Evolutionary conservation across 139 green algal genomes (phyloP).

Genomic region (Monoraphidium neglectum): DNA sequence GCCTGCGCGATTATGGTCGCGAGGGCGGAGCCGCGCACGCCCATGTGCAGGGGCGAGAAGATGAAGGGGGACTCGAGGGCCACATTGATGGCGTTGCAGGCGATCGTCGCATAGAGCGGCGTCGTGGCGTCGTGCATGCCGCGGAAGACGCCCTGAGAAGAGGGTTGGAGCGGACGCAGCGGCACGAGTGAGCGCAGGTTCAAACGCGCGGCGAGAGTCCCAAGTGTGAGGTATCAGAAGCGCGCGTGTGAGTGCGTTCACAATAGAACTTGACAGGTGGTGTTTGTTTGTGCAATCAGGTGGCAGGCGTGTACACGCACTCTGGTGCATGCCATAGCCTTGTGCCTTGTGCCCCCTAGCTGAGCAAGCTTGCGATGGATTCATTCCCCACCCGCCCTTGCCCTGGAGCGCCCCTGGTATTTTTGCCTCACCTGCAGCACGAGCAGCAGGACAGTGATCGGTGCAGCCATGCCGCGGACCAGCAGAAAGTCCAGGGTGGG

Average conservation of each 20-base stretch:
- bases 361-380: too few species aligned
- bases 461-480: too few species aligned
- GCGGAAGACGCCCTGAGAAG: constrained; percentile 76
- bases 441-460: too few species aligned
- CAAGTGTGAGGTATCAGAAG: constrained; percentile 33
- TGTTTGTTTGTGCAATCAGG: constrained; percentile 1
- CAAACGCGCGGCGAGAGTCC: constrained; percentile 57
- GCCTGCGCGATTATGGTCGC: constrained; percentile 46
- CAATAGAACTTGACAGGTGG: background rate
- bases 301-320: too few species aligned
- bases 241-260: constrained; percentile 11
- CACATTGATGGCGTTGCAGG: constrained; percentile 71
- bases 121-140: constrained; percentile 77
- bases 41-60: constrained; percentile 60
- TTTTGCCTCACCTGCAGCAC: too few species aligned
- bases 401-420: too few species aligned
- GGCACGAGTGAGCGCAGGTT: constrained; percentile 44
- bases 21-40: constrained; percentile 61
- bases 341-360: too few species aligned
- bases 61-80: constrained; percentile 73
- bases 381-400: too few species aligned
- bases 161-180: constrained; percentile 48
- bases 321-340: too few species aligned
- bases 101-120: constrained; percentile 66
- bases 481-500: too few species aligned